These are phyloP conservation scores for Agaricus subrufescens DNA, from an alignment of 768 basidiomycete genomes.

Conservation along the genomic window DNA sequence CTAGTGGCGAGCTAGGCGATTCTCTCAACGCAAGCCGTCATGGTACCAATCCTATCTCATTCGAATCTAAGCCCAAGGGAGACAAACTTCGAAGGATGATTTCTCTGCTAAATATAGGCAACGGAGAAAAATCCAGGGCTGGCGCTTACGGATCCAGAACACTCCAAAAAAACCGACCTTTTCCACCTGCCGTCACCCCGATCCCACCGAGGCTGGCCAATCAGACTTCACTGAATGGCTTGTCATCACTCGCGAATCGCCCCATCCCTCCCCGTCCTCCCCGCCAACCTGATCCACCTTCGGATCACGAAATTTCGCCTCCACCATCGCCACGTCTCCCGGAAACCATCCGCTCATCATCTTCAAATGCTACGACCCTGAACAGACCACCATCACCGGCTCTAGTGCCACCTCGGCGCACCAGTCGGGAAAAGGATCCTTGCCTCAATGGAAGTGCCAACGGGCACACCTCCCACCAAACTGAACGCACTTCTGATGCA, in stretches of 20 bases:
- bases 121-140: constrained; percentile 30
- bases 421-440: constrained; percentile 9
- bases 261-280: constrained; percentile 60
- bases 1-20: constrained; percentile 48
- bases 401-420: constrained; percentile 10
- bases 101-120: constrained; percentile 61
- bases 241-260: constrained; percentile 50
- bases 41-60: constrained; percentile 21
- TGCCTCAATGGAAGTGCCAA: constrained; percentile 13
- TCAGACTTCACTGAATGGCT: constrained; percentile 25
- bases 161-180: constrained; percentile 11
- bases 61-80: constrained; percentile 46
- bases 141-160: constrained; percentile 13
- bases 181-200: constrained; percentile 7
- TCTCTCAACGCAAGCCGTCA: constrained; percentile 47
- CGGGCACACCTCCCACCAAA: background rate
- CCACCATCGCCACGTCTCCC: constrained; percentile 12
- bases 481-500: constrained; percentile 11
- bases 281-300: constrained; percentile 34
- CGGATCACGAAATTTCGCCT: constrained; percentile 29
- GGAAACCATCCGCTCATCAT: constrained; percentile 9
- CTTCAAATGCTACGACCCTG: background rate
- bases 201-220: constrained; percentile 12
- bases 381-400: constrained; percentile 7
- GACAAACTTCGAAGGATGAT: constrained; percentile 80